Evolutionary conservation across 306 rosid species (phyloP), one percentile per base, ranked within the genome.

Genomic region (Vachellia collinsii): DNA sequence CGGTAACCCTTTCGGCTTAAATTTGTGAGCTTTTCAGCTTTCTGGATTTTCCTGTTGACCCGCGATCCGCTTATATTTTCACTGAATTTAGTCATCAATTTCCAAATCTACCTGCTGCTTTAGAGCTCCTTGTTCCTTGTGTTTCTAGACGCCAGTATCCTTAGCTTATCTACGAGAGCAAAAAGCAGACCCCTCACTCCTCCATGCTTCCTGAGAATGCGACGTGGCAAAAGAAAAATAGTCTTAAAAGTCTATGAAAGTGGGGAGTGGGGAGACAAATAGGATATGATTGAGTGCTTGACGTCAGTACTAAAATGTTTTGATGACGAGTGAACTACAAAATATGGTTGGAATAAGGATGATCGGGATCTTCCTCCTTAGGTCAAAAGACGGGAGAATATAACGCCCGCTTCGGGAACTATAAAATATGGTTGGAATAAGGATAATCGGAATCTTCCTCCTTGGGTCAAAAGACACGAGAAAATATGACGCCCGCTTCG

Each of bases 1-100:
- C 71, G 99, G 98, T 94, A 90, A 43, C 8, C 0, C 36, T 68
- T 6, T 44, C 63, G 10, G 74, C 67, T 61, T 25, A 61, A 61
- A 61, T 3, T 22, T 12, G 20, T 22, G 11, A 44, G 19, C 58
- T 62, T 23, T 68, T 41, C 3, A 25, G 59, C 22, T 46, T 70
- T 70, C 12, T 36, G 38, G 64, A 46, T 70, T 20, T 43, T 42
- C 47, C 17, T 42, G 68, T 5, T 62, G 68, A 41, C 16, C 68
- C 68, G 9, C 1, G 16, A 62, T 62, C n/a, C 64, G 3, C 64
- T 46, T 29, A 42, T 69, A 17, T 69, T 69, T 25, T 37, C 51
- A 59, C 20, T 65, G 23, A 65, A 65, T 42, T 81, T 10, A 54
- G 34, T 29, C 36, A 70, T 42, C 50, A 36, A n/a, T 67, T 9